Base-by-base conservation (phyloP, 176 grass and related monocot genomes). In the Zea luxurians region DNA sequence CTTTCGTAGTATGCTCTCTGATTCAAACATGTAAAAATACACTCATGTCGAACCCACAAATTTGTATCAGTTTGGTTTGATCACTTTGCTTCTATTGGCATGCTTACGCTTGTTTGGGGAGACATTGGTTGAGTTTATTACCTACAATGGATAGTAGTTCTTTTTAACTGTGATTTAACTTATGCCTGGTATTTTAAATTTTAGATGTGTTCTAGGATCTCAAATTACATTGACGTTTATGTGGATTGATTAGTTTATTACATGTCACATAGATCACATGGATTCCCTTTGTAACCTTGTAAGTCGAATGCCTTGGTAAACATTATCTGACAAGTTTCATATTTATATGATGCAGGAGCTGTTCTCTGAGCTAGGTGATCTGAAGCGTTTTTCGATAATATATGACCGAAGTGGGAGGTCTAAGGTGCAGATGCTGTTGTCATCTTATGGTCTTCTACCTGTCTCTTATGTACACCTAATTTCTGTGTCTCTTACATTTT, bases 381-480 rank as follows among this genome's bases (percentile, higher is more conserved):
- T 99, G 50, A 99, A 96, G 86, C 77, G 86, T 68, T 91, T 21
- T 53, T 86, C 78, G 3, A 81, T 99, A 78, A 74, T 93, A 70
- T 99, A 84, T 80, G 92, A 96, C 77, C 72, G 88, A 78, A 99
- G 96, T 84, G 92, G 92, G 80, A 93, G 92, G 79, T 96, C 96
- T 70, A 99, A 96, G 96, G 96, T 99, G 81, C 44, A 44, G 5
- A 69, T 70, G 27, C 27, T 27, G 27, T 27, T 1, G 61, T 12
- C 27, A 37, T 61, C 43, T 81, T 80, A 16, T 7, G 27, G 0
- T 80, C 12, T 45, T 21, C 66, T 54, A 27, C 2, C 12, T 13
- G 10, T 42, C 10, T n/a, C 10, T 48, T 2, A 54, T 2, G 18
- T 64, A n/a, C 12, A 65, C 61, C 17, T 69, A 47, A 17, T 76